Conservation (phyloP, 2,329 filamentous ascomycete genomes). For the Herpotrichia juniperi region DNA sequence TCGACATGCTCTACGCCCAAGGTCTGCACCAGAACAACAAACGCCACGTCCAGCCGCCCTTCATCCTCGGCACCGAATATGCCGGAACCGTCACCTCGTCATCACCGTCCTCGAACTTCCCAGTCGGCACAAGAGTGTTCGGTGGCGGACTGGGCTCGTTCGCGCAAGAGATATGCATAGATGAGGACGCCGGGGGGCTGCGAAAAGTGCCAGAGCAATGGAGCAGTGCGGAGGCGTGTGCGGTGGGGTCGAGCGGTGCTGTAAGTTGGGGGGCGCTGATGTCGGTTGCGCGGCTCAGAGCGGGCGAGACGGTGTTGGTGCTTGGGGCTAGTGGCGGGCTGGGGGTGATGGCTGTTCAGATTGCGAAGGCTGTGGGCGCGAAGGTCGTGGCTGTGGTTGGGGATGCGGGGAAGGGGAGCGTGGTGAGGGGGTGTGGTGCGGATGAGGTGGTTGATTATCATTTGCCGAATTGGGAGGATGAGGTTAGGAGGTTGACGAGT, state of each 20-base stretch:
- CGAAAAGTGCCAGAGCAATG: slow-evolving; percentile 54
- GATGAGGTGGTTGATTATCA: slow-evolving; percentile 52
- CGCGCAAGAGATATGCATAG: slow-evolving; percentile 57
- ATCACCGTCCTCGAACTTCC: slow-evolving; percentile 42
- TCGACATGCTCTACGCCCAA: slow-evolving; percentile 64
- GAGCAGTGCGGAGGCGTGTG: slow-evolving; percentile 58
- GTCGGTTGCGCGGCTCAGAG: slow-evolving; percentile 47
- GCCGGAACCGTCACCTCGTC: slow-evolving; percentile 57
- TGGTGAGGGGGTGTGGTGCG: slow-evolving; percentile 50
- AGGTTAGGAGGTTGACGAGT: slow-evolving; percentile 55
- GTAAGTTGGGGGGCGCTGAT: slow-evolving; percentile 61
- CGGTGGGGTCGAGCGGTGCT: slow-evolving; percentile 59
- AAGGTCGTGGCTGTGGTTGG: slow-evolving; percentile 61
- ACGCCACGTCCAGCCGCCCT: slow-evolving; percentile 62
- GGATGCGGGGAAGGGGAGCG: slow-evolving; percentile 51
- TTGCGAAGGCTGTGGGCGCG: slow-evolving; percentile 60
- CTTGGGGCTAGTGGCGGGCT: slow-evolving; percentile 63
- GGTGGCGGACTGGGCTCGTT: slow-evolving; percentile 60
- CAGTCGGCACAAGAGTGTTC: slow-evolving; percentile 60
- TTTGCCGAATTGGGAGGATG: slow-evolving; percentile 56
- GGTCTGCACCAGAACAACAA: slow-evolving; percentile 67
- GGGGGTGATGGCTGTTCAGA: slow-evolving; percentile 62
- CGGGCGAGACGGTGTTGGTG: slow-evolving; percentile 60
- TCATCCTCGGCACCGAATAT: slow-evolving; percentile 65
- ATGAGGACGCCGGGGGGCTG: slow-evolving; percentile 46